Evolutionary conservation across 2,329 filamentous ascomycete genomes (phyloP), one percentile per base, ranked within the genome.

Genomic region (Penicillium oxalicum): DNA sequence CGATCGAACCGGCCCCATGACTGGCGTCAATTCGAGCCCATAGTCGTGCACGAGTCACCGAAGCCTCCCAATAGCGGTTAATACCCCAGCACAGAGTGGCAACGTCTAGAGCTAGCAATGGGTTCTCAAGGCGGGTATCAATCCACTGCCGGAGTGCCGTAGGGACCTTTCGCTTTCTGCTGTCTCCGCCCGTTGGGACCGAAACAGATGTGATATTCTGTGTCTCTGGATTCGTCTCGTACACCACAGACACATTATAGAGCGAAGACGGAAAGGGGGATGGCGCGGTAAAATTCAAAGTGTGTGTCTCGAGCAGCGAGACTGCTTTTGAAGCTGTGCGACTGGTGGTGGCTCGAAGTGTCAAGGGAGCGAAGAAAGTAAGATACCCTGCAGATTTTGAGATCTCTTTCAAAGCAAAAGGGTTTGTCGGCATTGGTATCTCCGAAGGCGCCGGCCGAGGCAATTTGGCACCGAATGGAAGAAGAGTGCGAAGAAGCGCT

Each of bases 351-450:
- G 64, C 50, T 5, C 53, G 60, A 49, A 87, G 82, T 0, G 73
- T 73, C 11, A 93, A 75, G 0, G 85, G 81, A 0, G 81, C 86
- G 58, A 93, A 89, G 7, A 85, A 75, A 40, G 85, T 79, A 0
- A 91, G 74, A 55, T 85, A 89, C 0, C 84, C 81, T 2, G 86
- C 69, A 43, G 86, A 80, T 51, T 90, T 80, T 0, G 59, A 53
- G 24, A 56, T 56, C 32, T 63, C 57, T 39, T 77, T 72, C 1
- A 85, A 75, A 0, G 79, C 75, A 69, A 90, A 74, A 1, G 82
- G 77, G 60, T 91, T 87, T 1, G 84, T 87, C 6, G 77, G 70
- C 0, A 78, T 64, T 2, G 73, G 70, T n/a, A 67, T 69, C 27
- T 59, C 38, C 36, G 64, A 45, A 5, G 47, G 56, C 9, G 51